Base-by-base conservation (phyloP, 352 stramenopile species). In the Pythium rhizo-oryzae region DNA sequence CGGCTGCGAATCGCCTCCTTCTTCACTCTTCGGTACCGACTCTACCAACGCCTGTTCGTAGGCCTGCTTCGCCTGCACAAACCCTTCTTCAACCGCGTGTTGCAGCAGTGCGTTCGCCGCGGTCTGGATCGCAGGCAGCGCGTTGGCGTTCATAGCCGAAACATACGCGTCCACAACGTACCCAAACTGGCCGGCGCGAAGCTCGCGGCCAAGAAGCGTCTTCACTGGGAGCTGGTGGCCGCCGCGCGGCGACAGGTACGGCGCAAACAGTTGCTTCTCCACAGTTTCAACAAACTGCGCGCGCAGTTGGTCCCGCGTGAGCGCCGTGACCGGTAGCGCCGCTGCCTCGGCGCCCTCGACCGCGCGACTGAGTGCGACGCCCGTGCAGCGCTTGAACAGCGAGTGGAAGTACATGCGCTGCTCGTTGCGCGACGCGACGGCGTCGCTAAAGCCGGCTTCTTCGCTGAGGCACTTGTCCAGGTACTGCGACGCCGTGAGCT, bases 331-430 rank as follows among this genome's bases (percentile, higher is more conserved):
- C 0, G 62, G 61, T 16, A 53, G 59, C 12, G 63, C 7, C 1
- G 71, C 60, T 16, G 62, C 46, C n/a, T 69, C 62, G n/a, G 59
- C 66, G 30, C 62, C 78, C 67, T 90, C 83, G 8, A 89, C 43
- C 0, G 79, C 72, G 8, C 84, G 84, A 65, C 80, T 89, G 1
- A 92, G 50, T 9, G 62, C 65, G 30, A 89, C 67, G 50, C 75
- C 82, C n/a, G 85, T 72, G 35, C 76, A 70, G 2, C 51, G 39
- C 0, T 65, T 62, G 24, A 92, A 92, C 46, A 83, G 77, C 46
- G 71, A 72, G 41, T 81, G 74, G 33, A 92, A 57, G 55, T 84
- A 89, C 82, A 89, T 90, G 51, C 83, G 80, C 33, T 77, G 52
- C 56, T 75, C 72, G 57, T 92, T 92, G 54, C 80, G 78, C 44